These are phyloP conservation scores for Vanilla planifolia DNA, from an alignment of 106 monocot species.

Conservation along the genomic window DNA sequence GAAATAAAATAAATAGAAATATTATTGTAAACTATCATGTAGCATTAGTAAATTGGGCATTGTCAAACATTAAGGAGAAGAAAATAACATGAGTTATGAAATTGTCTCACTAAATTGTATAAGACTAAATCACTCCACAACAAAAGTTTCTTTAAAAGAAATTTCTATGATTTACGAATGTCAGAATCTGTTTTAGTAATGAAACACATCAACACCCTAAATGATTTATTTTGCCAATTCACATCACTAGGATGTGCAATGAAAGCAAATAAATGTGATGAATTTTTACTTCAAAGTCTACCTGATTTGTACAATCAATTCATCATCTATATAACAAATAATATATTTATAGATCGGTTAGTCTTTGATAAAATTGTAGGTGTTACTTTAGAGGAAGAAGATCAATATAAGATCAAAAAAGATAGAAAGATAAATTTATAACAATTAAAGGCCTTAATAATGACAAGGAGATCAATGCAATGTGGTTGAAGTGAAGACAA, in stretches of 20 bases:
- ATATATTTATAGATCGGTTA: not conserved
- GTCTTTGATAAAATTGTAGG: not conserved
- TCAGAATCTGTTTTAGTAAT: not conserved
- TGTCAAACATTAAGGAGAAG: not conserved
- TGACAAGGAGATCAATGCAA: not conserved
- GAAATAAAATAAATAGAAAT: too few relatives aligned
- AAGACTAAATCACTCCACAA: slow-evolving; percentile 5
- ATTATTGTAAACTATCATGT: not conserved
- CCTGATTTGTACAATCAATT: not conserved
- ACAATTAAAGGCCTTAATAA: not conserved
- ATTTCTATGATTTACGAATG: not conserved
- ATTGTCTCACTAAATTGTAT: not conserved
- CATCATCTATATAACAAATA: not conserved
- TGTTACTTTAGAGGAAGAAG: not conserved
- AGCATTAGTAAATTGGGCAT: not conserved
- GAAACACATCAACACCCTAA: not conserved
- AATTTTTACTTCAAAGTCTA: not conserved
- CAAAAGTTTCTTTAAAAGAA: not conserved
- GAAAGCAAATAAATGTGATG: not conserved
- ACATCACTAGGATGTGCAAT: not conserved
- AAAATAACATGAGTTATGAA: not conserved
- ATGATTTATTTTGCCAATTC: slow-evolving; percentile 2
- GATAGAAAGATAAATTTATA: not conserved
- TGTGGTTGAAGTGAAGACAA: not conserved
- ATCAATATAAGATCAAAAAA: not conserved